These are phyloP conservation scores for Tagetes erecta DNA, from an alignment of 129 eudicot species.

Conservation along the genomic window DNA sequence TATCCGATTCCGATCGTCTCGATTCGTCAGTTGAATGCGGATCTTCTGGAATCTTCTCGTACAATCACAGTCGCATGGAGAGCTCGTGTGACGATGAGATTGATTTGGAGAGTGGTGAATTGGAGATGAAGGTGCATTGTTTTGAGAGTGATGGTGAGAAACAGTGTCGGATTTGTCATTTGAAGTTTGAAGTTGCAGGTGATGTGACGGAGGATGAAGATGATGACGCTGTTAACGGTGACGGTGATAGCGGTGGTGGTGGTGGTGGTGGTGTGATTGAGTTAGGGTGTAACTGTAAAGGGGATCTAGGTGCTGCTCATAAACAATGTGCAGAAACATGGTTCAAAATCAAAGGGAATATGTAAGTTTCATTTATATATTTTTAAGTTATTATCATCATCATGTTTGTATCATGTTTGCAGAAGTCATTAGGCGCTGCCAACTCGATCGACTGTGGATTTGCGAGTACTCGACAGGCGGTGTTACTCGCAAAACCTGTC, in stretches of 20 bases:
- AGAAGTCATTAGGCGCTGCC: too few relatives aligned
- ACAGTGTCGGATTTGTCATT: slow-evolving; percentile 65
- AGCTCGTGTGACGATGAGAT: slow-evolving; percentile 34
- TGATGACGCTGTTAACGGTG: slow-evolving; percentile 15
- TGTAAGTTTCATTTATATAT: slow-evolving; percentile 37
- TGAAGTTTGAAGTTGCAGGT: slow-evolving; percentile 38
- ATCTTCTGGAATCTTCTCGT: slow-evolving; percentile 36
- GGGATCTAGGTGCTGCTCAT: slow-evolving; percentile 69
- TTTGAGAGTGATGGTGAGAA: slow-evolving; percentile 23
- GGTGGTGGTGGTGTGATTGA: slow-evolving; percentile 45
- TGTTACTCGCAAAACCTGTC: too few relatives aligned
- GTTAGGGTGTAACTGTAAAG: slow-evolving; percentile 68
- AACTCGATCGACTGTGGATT: too few relatives aligned
- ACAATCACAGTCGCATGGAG: slow-evolving; percentile 35
- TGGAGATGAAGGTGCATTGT: slow-evolving; percentile 57
- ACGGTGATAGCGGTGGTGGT: slow-evolving; percentile 32
- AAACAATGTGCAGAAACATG: slow-evolving; percentile 76
- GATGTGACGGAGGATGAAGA: slow-evolving; percentile 26
- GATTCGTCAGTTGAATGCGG: slow-evolving; percentile 39
- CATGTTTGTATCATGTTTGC: too few relatives aligned
- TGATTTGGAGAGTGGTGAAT: slow-evolving; percentile 66
- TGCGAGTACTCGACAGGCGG: too few relatives aligned
- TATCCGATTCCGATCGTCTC: slow-evolving; percentile 47
- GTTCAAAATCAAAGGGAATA: slow-evolving; percentile 64
- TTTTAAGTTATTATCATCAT: too few relatives aligned